phyloP scores from a whole-genome alignment of 164 flowering plant genomes.

The Amborella trichopoda region DNA sequence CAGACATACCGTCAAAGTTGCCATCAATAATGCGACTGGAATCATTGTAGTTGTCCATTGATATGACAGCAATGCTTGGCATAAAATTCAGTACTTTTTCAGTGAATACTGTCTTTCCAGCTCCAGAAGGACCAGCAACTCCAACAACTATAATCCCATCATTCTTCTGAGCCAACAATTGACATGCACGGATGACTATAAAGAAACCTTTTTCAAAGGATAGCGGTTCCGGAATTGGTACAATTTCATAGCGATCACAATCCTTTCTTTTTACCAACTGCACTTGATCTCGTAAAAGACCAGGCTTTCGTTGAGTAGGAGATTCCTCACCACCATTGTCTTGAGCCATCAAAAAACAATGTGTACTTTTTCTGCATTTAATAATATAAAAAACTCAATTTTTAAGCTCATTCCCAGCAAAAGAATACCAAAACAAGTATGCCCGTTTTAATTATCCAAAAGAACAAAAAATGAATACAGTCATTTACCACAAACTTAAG shows the following conservation, averaged over 20 bases:
- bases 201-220: conserved; percentile 97
- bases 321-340: conserved; percentile 33
- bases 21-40: conserved; percentile 85
- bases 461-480: no score
- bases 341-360: no score
- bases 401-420: no score
- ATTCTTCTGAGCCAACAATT: conserved; percentile 74
- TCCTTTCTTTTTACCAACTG: conserved; percentile 59
- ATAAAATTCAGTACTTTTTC: conserved; percentile 84
- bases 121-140: conserved; percentile 94
- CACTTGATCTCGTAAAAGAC: conserved; percentile 82
- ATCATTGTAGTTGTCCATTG: conserved; percentile 96
- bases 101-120: conserved; percentile 90
- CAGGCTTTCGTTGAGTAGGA: conserved; percentile 28
- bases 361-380: no score
- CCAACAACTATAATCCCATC: conserved; percentile 80
- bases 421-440: no score
- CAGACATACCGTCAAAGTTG: conserved; percentile 99
- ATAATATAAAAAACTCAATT: no score
- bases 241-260: conserved; percentile 64
- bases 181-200: conserved; percentile 82
- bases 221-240: conserved; percentile 48
- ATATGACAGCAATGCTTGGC: conserved; percentile 87
- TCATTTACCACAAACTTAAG: no score
- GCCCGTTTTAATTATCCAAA: no score